These are phyloP conservation scores for Starmerella floris DNA, from an alignment of 805 yeast species.

Conservation along the genomic window DNA sequence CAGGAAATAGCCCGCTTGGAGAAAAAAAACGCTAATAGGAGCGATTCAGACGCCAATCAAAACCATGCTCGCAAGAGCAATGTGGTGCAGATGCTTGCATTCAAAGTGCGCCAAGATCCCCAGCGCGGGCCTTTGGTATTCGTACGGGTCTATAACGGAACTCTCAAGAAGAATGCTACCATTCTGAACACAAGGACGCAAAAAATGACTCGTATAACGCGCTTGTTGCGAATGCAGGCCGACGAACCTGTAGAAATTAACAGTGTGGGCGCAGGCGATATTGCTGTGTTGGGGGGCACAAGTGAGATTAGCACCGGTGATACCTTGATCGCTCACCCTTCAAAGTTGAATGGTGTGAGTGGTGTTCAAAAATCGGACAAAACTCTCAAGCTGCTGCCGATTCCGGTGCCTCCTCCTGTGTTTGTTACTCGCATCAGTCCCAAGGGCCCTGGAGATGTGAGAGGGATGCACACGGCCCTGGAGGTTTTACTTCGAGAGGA, in stretches of 20 bases:
- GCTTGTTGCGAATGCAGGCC: conserved; percentile 75
- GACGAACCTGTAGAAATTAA: conserved; percentile 64
- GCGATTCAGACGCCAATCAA: neutral
- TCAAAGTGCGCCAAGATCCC: conserved; percentile 80
- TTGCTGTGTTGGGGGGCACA: conserved; percentile 75
- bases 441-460: conserved; percentile 61
- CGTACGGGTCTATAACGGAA: conserved; percentile 80
- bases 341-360: conserved; percentile 39
- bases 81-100: conserved; percentile 67
- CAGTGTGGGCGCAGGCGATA: conserved; percentile 58
- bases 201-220: conserved; percentile 49
- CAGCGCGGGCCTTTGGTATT: conserved; percentile 67
- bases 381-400: conserved; percentile 51
- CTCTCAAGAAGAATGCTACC: conserved; percentile 45
- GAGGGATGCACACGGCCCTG: conserved; percentile 60
- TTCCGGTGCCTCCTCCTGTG: conserved; percentile 80
- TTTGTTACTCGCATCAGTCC: conserved; percentile 81
- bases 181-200: conserved; percentile 61
- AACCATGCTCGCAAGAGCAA: conserved; percentile 25
- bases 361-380: conserved; percentile 35
- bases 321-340: conserved; percentile 55
- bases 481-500: conserved; percentile 65
- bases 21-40: conserved; percentile 21
- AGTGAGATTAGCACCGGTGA: conserved; percentile 78
- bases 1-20: conserved; percentile 30